Evolutionary conservation across 768 basidiomycete genomes (phyloP).

Genomic region (Psilocybe tampanensis): DNA sequence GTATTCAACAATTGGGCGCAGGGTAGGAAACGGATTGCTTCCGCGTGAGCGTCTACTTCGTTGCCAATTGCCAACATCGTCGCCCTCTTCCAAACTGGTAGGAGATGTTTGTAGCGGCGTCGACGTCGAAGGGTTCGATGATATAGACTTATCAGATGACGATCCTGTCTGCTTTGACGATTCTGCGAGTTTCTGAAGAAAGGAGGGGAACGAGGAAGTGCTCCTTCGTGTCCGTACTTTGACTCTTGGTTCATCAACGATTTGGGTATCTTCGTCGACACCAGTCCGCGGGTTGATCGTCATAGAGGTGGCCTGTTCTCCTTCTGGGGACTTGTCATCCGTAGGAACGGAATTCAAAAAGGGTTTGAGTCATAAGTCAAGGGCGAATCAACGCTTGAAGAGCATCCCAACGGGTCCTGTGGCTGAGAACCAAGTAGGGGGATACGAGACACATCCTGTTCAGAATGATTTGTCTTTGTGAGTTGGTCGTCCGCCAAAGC

Average conservation of each 20-base stretch:
- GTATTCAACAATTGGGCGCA: conserved; percentile 13
- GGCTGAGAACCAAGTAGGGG: too few species aligned
- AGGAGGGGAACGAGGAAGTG: conserved; percentile 1
- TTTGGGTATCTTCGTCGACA: background rate
- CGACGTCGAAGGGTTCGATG: background rate
- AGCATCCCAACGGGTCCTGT: too few species aligned
- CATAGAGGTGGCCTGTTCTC: too few species aligned
- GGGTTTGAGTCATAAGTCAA: too few species aligned
- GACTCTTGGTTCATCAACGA: background rate
- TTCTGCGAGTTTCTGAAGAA: conserved; percentile 5
- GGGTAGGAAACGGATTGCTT: conserved; percentile 5
- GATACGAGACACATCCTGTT: too few species aligned
- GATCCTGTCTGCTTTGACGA: background rate
- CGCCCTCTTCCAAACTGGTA: background rate
- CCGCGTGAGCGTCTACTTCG: conserved; percentile 1
- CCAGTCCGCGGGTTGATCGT: background rate
- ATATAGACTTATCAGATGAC: background rate
- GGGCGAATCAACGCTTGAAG: too few species aligned
- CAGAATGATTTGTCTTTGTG: too few species aligned
- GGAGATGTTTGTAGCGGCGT: background rate
- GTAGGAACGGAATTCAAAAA: too few species aligned
- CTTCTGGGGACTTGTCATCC: too few species aligned
- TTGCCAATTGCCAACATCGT: conserved; percentile 2
- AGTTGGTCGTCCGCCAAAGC: too few species aligned
- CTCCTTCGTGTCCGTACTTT: background rate